These are phyloP conservation scores for Neurospora cerealis DNA, from an alignment of 495 filamentous ascomycete genomes.

Conservation along the genomic window DNA sequence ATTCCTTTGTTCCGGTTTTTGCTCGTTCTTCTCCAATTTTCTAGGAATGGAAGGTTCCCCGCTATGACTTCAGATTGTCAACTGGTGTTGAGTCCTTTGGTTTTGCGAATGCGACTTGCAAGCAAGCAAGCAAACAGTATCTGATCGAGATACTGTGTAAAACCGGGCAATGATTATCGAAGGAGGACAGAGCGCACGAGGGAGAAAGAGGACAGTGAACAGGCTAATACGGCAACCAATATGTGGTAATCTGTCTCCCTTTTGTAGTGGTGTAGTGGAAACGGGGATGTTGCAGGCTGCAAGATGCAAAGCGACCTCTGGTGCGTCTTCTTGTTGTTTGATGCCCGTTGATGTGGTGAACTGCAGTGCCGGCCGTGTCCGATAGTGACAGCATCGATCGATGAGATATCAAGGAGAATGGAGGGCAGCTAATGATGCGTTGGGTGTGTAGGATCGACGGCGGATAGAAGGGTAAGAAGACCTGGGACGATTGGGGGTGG, in stretches of 20 bases:
- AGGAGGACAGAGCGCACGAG: not conserved
- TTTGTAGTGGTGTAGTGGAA: not conserved
- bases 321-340: not conserved
- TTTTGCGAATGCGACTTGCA: not conserved
- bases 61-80: not conserved
- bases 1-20: not conserved
- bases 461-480: not conserved
- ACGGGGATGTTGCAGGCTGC: not conserved
- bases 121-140: not conserved
- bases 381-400: not conserved
- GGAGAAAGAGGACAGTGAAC: not conserved
- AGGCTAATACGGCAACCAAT: not conserved
- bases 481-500: not conserved
- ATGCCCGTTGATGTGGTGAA: not conserved
- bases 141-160: not conserved
- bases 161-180: not conserved
- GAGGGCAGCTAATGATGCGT: not conserved
- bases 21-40: not conserved
- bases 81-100: not conserved
- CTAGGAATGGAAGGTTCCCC: not conserved
- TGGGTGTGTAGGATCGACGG: not conserved
- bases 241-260: not conserved
- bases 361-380: not conserved
- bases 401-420: not conserved
- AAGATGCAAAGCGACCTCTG: not conserved